Evolutionary conservation across 495 filamentous ascomycete species (phyloP), one percentile per base, ranked within the genome.

Genomic region (Pseudoneurospora amorphoporcata): DNA sequence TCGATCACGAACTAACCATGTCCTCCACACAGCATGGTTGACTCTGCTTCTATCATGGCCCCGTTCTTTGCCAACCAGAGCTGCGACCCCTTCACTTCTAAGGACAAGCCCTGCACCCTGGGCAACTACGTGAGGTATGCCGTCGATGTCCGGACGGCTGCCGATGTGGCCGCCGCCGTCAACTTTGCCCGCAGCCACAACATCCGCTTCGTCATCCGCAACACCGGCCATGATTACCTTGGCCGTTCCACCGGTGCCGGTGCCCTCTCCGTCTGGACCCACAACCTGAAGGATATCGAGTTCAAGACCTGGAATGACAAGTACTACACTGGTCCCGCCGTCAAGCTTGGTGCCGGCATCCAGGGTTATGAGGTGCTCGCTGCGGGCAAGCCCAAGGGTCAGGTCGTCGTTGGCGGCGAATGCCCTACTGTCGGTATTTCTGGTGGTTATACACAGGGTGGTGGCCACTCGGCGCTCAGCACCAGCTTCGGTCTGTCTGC

Each of bases 341-440:
- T 89, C 72, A 87, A 86, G 72, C 73, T 90, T 42, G 89, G 89
- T 19, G 84, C 88, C 37, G 90, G 89, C 65, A 82, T 90, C 3
- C 85, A 88, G 76, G 87, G 82, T 8, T 82, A 77, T 43, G 88
- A 91, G 72, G 76, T 85, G 6, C 83, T 87, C 10, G 78, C 78
- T 4, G 79, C 82, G 14, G 86, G 84, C 14, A 72, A 83, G 43
- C 75, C 77, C 19, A 72, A 83, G 29, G 84, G 84, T 6, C 78
- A 87, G 29, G 81, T 82, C 4, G 83, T 86, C n/a, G 84, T 90
- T 17, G 87, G 84, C 16, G 85, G 85, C 8, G 82, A 85, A 65
- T 87, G 85, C 73, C 79, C 82, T 3, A 87, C 83, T 7, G 86
- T 89, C 32, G 86, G 87, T n/a, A 68, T 83, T 29, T 81, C 83